Conservation (phyloP, 78 protist species). For the Bodo saltans region DNA sequence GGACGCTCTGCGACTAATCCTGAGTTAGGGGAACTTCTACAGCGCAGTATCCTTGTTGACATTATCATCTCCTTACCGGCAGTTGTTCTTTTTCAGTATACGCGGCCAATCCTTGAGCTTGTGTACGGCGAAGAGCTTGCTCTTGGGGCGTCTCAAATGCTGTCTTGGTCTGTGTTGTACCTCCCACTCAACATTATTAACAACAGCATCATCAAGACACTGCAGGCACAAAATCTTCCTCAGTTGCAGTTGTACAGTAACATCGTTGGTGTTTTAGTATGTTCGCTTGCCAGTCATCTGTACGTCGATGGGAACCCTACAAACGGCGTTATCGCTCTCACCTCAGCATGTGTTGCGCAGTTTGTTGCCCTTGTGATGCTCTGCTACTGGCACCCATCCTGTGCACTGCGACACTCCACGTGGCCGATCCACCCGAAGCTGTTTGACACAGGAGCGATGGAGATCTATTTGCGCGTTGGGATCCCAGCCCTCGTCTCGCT, state of each 20-base stretch:
- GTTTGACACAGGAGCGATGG: not conserved
- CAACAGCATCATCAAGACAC: not conserved
- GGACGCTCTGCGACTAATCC: not conserved
- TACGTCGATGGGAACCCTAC: not conserved
- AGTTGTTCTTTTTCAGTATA: not conserved
- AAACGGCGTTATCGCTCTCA: not conserved
- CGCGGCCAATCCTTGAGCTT: not conserved
- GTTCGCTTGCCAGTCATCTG: not conserved
- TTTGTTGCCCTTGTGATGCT: not conserved
- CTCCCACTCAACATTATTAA: not conserved
- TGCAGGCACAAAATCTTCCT: not conserved
- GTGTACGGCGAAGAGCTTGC: not conserved
- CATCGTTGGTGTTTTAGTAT: not conserved
- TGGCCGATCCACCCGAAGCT: not conserved
- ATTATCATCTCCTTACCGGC: not conserved
- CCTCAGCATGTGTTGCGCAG: not conserved
- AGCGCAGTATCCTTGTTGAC: not conserved
- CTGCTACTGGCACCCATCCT: not conserved
- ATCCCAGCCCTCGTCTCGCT: not conserved
- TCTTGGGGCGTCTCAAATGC: not conserved
- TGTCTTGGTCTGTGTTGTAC: not conserved
- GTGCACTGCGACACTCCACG: not conserved
- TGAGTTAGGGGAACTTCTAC: not conserved
- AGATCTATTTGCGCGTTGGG: not conserved
- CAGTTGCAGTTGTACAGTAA: not conserved